Evolutionary conservation across 768 basidiomycete species (phyloP), one percentile per base, ranked within the genome.

Genomic region (Bullera alba): DNA sequence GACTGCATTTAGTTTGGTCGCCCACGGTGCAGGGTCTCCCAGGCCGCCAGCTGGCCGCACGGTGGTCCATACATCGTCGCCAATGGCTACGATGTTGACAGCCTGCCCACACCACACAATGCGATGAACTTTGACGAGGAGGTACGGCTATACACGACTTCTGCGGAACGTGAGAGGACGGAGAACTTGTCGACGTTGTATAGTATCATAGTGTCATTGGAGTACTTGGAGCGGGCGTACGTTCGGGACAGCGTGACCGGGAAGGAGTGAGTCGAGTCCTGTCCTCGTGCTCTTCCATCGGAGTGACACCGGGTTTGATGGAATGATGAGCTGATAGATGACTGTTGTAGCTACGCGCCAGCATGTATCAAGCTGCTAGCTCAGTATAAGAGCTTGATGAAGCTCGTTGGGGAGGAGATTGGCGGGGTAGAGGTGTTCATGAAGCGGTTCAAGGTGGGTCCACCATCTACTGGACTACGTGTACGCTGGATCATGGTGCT

Each of bases 331-430:
- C 37, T 39, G 19, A 39, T 39, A 39, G 8, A 7, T n/a, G n/a
- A n/a, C 37, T 10, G 10, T 8, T 34, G 32, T 34, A 95, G 91
- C 78, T 99, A 97, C 72, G 90, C 90, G 56, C 92, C 90, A 49
- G 91, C 90, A 54, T 99, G 93, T 71, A 91, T 88, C 14, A 80
- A 86, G 34, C 76, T 99, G n/a, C 75, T 97, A 14, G 87, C 89
- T 5, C 91, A 95, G 74, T 97, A 95, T 77, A 95, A 95, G 80
- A 92, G 89, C 0, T 88, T 95, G 83, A 76, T 91, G 54, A 95
- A 90, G 74, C 79, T 96, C n/a, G 85, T 97, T 10, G 83, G 83
- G n/a, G 82, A 88, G 47, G 85, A 85, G 19, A 60, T 67, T 43
- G 67, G 67, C 23, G 67, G 65, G 32, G 79, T 96, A 34, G 92